phyloP scores from a whole-genome alignment of 257 asterid genomes.

The Rehmannia glutinosa region DNA sequence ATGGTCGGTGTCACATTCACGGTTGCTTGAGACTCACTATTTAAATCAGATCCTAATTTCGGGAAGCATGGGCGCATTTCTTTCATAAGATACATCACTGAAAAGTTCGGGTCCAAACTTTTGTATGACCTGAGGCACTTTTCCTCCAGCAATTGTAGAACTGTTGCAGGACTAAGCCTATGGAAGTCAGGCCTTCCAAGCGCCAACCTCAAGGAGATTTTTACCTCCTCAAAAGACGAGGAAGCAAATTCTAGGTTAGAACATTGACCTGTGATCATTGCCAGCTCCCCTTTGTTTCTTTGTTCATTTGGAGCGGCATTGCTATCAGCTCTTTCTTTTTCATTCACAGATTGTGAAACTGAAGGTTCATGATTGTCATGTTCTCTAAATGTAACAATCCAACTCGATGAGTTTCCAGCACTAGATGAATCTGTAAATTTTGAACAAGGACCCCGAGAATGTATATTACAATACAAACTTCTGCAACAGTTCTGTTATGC shows the following conservation, averaged over 20 bases:
- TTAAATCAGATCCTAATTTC: conserved; percentile 37
- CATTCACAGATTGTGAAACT: conserved; percentile 17
- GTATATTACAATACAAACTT: conserved; percentile 6
- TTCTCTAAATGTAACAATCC: conserved; percentile 27
- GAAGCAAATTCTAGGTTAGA: conserved; percentile 51
- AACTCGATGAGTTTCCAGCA: conserved; percentile 26
- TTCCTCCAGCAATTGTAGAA: conserved; percentile 43
- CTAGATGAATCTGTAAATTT: conserved; percentile 43
- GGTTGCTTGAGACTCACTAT: conserved; percentile 18
- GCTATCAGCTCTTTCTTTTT: conserved; percentile 18
- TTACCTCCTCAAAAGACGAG: conserved; percentile 54
- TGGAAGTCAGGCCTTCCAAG: conserved; percentile 33
- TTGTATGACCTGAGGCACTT: conserved; percentile 43
- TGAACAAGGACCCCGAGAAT: conserved; percentile 7
- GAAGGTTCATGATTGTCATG: conserved; percentile 27
- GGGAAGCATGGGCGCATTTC: conserved; percentile 50
- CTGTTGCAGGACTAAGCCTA: conserved; percentile 43
- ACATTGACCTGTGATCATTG: conserved; percentile 21
- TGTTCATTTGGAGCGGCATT: conserved; percentile 21
- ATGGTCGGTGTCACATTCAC: conserved; percentile 6
- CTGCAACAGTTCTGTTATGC: no score
- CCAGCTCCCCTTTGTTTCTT: conserved; percentile 23
- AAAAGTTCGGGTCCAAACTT: conserved; percentile 37
- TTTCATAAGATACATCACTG: conserved; percentile 48
- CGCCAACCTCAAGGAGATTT: conserved; percentile 40